Evolutionary conservation across 768 basidiomycete genomes (phyloP), one percentile per base, ranked within the genome.

Genomic region (Suillus clintonianus): DNA sequence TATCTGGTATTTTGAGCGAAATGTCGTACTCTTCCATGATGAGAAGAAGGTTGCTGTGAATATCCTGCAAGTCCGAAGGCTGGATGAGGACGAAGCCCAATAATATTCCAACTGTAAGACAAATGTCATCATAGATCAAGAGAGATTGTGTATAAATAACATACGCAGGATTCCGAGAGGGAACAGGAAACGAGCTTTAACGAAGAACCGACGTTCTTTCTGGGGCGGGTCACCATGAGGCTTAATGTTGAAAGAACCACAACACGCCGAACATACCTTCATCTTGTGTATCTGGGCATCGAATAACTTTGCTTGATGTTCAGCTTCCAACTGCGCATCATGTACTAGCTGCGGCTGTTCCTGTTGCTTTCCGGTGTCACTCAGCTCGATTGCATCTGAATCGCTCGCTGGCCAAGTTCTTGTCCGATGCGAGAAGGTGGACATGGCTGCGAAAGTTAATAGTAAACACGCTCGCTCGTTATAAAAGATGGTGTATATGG

Each of bases 11-110:
- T 60, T 83, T 81, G 47, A 93, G 71, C 30, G 83, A 82, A 60
- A 93, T 74, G 59, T 92, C 90, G 64, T 91, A 91, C 69, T 88
- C 84, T 68, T 87, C 85, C 74, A 91, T 82, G 27, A 92, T 74
- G 3, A 92, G 76, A 0, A 85, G 76, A 50, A 94, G 77, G 60
- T 89, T 87, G 2, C 85, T 81, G 30, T 92, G 91, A 66, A 93
- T 82, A 60, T 86, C 87, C 59, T 86, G 84, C 7, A 91, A 80
- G 72, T 89, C 86, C 63, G 82, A 76, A 3, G 89, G 89, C 63
- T 91, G 85, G 59, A 92, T 82, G 65, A 91, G 81, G 10, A 83
- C 76, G 64, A 90, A 84, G 32, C 85, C 91, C 3, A 92, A 73
- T 48, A 88, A 70, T 11, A 84, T 77, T 8, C 92, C 91, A 32